Conservation (phyloP, 352 stramenopile genomes). For the Globisporangium ultimum region DNA sequence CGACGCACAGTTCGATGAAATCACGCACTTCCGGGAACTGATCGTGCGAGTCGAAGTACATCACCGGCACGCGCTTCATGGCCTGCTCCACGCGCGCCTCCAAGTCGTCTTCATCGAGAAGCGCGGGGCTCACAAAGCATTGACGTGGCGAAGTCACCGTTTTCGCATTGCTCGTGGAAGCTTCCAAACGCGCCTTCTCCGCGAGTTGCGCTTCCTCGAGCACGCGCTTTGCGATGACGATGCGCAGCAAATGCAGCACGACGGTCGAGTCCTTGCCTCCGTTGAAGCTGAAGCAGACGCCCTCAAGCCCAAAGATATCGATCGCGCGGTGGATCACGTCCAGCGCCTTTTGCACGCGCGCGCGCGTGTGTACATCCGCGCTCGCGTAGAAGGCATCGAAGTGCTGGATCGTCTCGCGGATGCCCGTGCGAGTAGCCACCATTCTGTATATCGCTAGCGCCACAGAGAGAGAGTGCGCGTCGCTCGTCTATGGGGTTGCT, state of each 20-base stretch:
- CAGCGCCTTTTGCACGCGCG: constrained; percentile 60
- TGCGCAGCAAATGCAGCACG: constrained; percentile 87
- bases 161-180: constrained; percentile 15
- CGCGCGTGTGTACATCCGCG: constrained; percentile 38
- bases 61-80: constrained; percentile 71
- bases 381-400: constrained; percentile 66
- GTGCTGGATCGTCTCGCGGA: constrained; percentile 27
- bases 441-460: background rate
- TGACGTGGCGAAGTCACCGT: constrained; percentile 62
- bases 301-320: constrained; percentile 76
- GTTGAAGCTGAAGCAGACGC: constrained; percentile 90
- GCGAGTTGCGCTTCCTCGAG: constrained; percentile 33
- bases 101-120: constrained; percentile 49
- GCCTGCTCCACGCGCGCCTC: constrained; percentile 37
- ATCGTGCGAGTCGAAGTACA: constrained; percentile 96
- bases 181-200: background rate
- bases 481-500: background rate
- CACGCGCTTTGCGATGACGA: constrained; percentile 74
- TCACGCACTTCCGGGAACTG: constrained; percentile 93
- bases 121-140: constrained; percentile 44
- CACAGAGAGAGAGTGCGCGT: no score
- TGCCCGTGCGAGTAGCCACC: constrained; percentile 1
- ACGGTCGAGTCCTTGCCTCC: constrained; percentile 92
- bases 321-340: constrained; percentile 74
- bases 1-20: constrained; percentile 80